phyloP scores from a whole-genome alignment of 345 rosid species.

The Rubroshorea leprosula region DNA sequence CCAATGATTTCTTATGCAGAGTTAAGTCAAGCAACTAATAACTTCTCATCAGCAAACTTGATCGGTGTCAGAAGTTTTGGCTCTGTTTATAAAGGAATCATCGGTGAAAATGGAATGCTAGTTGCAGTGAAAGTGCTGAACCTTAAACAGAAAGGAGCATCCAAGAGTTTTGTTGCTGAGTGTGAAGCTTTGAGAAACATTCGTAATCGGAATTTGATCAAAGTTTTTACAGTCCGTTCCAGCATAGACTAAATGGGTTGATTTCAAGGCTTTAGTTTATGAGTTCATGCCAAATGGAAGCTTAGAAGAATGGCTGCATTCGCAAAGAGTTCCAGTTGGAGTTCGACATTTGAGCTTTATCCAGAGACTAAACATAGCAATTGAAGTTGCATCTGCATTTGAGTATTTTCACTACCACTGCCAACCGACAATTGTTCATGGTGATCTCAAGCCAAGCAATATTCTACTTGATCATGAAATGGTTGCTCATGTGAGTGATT shows the following conservation, averaged over 20 bases:
- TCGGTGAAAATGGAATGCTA: background rate
- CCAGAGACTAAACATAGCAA: too few species aligned
- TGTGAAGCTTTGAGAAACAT: slow-evolving; percentile 30
- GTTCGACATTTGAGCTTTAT: too few species aligned
- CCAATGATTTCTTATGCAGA: slow-evolving; percentile 8
- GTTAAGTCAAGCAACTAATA: slow-evolving; percentile 12
- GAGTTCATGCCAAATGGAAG: slow-evolving; percentile 12
- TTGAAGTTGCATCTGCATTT: slow-evolving; percentile 1
- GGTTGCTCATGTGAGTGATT: too few species aligned
- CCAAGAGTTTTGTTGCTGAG: slow-evolving; percentile 40
- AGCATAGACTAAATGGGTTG: background rate
- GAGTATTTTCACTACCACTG: slow-evolving; percentile 22
- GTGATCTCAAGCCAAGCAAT: slow-evolving; percentile 29
- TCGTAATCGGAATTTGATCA: slow-evolving; percentile 39
- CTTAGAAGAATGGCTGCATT: slow-evolving; percentile 18
- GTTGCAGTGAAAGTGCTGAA: slow-evolving; percentile 39
- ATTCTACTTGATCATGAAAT: too few species aligned
- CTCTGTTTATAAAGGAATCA: slow-evolving; percentile 14
- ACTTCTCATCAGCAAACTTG: slow-evolving; percentile 7
- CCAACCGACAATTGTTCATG: slow-evolving; percentile 9
- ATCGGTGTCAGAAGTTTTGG: slow-evolving; percentile 26
- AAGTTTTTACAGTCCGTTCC: slow-evolving; percentile 20
- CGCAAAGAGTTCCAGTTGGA: too few species aligned
- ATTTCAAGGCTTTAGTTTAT: slow-evolving; percentile 13
- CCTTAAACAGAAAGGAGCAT: slow-evolving; percentile 30